Base-by-base conservation (phyloP, 2,329 filamentous ascomycete genomes). In the Cadophora sp. region DNA sequence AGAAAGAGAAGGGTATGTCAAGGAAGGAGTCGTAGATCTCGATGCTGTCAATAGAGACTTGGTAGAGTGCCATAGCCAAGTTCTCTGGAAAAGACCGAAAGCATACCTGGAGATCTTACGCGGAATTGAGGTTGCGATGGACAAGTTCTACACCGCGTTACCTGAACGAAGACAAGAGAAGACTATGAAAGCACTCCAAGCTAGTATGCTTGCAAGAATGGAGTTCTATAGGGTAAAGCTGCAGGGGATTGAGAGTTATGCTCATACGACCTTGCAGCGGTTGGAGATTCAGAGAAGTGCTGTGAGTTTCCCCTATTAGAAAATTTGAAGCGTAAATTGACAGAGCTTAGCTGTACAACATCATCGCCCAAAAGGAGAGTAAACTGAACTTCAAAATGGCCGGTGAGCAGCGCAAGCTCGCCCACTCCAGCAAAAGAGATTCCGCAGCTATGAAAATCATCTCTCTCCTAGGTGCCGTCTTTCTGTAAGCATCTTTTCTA, bases 31-130 rank as follows among this genome's bases (percentile, higher is more conserved):
- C 22, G 80, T 89, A 55, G 85, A 89, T 72, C 81, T 90, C 1
- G 87, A 90, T 73, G 83, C 84, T 66, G 82, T 90, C 76, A 89
- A 87, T 74, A 82, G 86, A 43, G 86, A 89, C 72, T 79, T 90
- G 60, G 88, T 90, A 70, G 88, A 90, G 79, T 90, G 88, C 73
- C 87, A 90, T 76, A 83, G 84, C 1, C 86, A 87, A 73, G 87
- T 89, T 43, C 81, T 89, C 70, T 89, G 87, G 87, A 89, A 89
- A 78, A 81, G 87, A 48, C 88, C 88, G 1, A 86, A 89, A 79
- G 87, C 87, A 0, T 90, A 89, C 73, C 79, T 84, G 74, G 84
- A 85, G 65, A 85, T 88, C 63, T 79, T 84, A 65, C 77, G 77
- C 29, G 83, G 84, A 72, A 83, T 89, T 74, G 80, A 83, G 66